Evolutionary conservation across 2,329 filamentous ascomycete genomes (phyloP).

Genomic region (Helotiales sp.): DNA sequence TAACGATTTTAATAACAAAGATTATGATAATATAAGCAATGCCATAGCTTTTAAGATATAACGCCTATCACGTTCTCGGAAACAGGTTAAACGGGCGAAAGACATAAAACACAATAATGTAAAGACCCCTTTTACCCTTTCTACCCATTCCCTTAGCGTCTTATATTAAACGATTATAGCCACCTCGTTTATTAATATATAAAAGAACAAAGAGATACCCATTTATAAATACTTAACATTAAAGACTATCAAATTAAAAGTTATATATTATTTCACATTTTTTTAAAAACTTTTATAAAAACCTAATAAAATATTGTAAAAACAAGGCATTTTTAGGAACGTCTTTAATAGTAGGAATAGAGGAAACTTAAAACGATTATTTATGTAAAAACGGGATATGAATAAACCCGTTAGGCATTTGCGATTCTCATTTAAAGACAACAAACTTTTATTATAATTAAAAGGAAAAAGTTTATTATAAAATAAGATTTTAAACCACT

Average conservation of each 20-base stretch:
- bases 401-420: constrained; percentile 21
- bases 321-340: constrained; percentile 14
- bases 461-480: constrained; percentile 30
- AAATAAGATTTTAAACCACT: constrained; percentile 30
- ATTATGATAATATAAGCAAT: constrained; percentile 30
- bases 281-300: constrained; percentile 26
- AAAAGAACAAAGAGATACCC: constrained; percentile 31
- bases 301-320: constrained; percentile 16
- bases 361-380: constrained; percentile 18
- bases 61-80: constrained; percentile 21
- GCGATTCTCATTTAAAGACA: constrained; percentile 26
- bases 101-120: constrained; percentile 17
- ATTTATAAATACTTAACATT: constrained; percentile 28
- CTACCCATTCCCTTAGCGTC: constrained; percentile 26
- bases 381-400: constrained; percentile 25
- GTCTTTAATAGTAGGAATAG: constrained; percentile 16
- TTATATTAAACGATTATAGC: constrained; percentile 25
- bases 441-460: constrained; percentile 26
- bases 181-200: constrained; percentile 16
- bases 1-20: constrained; percentile 29
- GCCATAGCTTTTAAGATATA: constrained; percentile 20
- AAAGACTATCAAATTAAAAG: constrained; percentile 27
- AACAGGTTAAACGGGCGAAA: constrained; percentile 23
- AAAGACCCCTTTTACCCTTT: constrained; percentile 19
- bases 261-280: constrained; percentile 31